Conservation (phyloP, 106 monocot genomes). For the Dendrobium catenatum region DNA sequence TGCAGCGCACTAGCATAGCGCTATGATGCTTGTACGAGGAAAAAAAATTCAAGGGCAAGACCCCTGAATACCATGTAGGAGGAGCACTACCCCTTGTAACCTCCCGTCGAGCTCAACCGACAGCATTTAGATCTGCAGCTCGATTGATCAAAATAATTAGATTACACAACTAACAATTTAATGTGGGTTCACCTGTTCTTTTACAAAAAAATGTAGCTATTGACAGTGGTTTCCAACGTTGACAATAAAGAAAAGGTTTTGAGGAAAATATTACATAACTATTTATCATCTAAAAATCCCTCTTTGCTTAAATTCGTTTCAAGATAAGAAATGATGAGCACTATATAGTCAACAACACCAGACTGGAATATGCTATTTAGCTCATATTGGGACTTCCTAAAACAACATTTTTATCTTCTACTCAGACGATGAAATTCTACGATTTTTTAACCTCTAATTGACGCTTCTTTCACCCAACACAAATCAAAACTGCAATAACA, state of each 20-base stretch:
- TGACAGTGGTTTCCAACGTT: not conserved
- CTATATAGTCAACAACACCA: not conserved
- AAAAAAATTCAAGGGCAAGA: too few relatives aligned
- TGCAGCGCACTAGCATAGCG: too few relatives aligned
- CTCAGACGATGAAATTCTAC: not conserved
- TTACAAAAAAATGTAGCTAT: too few relatives aligned
- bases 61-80: too few relatives aligned
- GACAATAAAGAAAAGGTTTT: not conserved
- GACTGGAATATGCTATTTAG: not conserved
- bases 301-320: not conserved
- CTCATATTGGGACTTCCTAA: not conserved
- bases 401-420: not conserved
- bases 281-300: not conserved
- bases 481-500: not conserved
- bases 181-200: too few relatives aligned
- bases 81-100: too few relatives aligned
- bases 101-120: too few relatives aligned
- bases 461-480: not conserved
- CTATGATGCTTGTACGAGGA: too few relatives aligned
- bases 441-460: not conserved
- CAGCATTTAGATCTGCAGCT: too few relatives aligned
- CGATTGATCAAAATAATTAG: too few relatives aligned
- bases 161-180: too few relatives aligned
- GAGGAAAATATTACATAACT: not conserved
- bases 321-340: not conserved